Evolutionary conservation across 192 early-diverging fungal species (phyloP).

Genomic region (Coemansia guatemalensis): DNA sequence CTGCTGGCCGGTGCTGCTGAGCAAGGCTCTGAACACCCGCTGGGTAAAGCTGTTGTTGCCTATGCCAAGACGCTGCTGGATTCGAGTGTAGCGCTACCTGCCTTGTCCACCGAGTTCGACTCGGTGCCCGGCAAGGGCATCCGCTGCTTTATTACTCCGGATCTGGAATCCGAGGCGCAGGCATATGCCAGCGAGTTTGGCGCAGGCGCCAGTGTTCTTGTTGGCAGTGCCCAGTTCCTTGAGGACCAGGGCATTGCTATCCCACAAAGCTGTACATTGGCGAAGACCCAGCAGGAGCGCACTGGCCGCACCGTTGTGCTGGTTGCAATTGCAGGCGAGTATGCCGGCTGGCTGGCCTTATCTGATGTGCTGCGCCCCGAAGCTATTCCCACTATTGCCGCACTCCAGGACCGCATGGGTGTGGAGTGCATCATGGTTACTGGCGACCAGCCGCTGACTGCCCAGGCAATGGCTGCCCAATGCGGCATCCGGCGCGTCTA

Average conservation of each 20-base stretch:
- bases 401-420: constrained; percentile 67
- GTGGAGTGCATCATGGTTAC: constrained; percentile 88
- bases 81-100: constrained; percentile 30
- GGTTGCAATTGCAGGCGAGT: constrained; percentile 63
- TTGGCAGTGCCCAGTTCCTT: constrained; percentile 77
- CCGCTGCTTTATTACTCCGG: constrained; percentile 56
- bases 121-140: constrained; percentile 72
- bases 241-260: constrained; percentile 49
- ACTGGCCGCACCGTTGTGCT: constrained; percentile 79
- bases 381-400: constrained; percentile 64
- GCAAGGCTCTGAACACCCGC: constrained; percentile 82
- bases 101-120: constrained; percentile 60
- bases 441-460: constrained; percentile 86
- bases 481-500: constrained; percentile 85
- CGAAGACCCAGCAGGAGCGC: constrained; percentile 58
- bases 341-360: constrained; percentile 74
- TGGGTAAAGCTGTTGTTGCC: constrained; percentile 74
- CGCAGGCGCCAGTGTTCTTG: constrained; percentile 51
- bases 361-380: constrained; percentile 85
- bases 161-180: constrained; percentile 8
- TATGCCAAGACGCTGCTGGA: constrained; percentile 56
- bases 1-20: constrained; percentile 78
- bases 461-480: constrained; percentile 75
- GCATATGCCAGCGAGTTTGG: constrained; percentile 17
- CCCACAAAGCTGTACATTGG: constrained; percentile 32